phyloP scores from a whole-genome alignment of 805 yeast species.

The Yarrowia alimentaria region DNA sequence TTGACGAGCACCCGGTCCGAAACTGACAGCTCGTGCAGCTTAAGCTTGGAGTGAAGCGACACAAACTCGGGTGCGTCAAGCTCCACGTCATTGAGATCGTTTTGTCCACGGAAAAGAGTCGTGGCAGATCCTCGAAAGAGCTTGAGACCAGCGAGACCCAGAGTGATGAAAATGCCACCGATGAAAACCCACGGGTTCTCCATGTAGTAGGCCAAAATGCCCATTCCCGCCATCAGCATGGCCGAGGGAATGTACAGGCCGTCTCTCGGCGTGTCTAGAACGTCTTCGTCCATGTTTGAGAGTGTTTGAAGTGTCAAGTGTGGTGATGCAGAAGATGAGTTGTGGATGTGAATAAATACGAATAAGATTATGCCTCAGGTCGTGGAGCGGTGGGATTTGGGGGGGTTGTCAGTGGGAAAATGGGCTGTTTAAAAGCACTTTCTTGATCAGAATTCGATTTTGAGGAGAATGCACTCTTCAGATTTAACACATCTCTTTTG shows the following conservation, averaged over 20 bases:
- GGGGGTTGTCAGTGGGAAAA: no score
- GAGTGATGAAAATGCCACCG: conserved; percentile 18
- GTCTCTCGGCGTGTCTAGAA: conserved; percentile 17
- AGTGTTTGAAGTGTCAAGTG: no score
- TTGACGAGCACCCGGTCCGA: conserved; percentile 14
- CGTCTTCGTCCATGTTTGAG: conserved; percentile 18
- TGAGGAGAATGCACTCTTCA: no score
- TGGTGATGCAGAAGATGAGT: not conserved
- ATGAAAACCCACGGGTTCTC: conserved; percentile 14
- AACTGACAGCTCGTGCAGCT: conserved; percentile 13
- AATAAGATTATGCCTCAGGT: no score
- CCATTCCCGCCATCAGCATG: conserved; percentile 18
- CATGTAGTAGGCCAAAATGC: conserved; percentile 12
- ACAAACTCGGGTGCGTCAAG: conserved; percentile 9
- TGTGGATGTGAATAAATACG: no score
- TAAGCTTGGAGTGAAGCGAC: conserved; percentile 10
- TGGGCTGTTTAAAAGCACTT: no score
- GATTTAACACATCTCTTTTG: no score
- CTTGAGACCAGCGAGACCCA: conserved; percentile 24
- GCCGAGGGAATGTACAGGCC: conserved; percentile 27
- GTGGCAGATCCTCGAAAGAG: conserved; percentile 16
- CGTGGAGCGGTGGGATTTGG: no score
- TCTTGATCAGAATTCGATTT: no score
- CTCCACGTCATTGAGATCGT: conserved; percentile 25
- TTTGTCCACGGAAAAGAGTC: conserved; percentile 13